Evolutionary conservation across 2,329 filamentous ascomycete genomes (phyloP).

Genomic region (Trichoderma aggressivum): DNA sequence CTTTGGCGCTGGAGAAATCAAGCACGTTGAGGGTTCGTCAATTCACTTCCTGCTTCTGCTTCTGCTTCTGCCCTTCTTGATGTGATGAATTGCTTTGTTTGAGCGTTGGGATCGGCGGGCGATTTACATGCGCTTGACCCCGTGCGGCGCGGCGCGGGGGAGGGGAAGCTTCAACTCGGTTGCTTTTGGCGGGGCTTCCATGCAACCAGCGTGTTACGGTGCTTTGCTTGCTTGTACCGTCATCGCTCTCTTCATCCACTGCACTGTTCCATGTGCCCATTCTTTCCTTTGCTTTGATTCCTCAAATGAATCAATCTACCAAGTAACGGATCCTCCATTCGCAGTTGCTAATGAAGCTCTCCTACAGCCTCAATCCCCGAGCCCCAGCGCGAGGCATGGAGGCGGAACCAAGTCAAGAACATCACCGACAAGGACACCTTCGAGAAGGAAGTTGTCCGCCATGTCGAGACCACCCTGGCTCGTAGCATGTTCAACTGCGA

Average conservation of each 20-base stretch:
- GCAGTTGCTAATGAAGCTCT: not conserved
- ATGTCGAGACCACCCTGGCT: constrained; percentile 94
- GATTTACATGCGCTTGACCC: not conserved
- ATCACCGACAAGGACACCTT: constrained; percentile 83
- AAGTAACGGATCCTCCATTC: not conserved
- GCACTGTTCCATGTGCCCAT: not conserved
- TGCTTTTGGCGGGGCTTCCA: constrained; percentile 16
- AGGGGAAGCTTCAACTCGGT: constrained; percentile 12
- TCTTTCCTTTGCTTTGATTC: not conserved
- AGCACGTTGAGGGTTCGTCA: constrained; percentile 76
- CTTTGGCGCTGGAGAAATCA: constrained; percentile 87
- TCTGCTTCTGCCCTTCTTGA: not conserved
- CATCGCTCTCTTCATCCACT: not conserved
- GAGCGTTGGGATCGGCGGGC: not conserved
- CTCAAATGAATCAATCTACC: not conserved
- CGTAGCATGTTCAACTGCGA: constrained; percentile 98
- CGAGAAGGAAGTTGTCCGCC: constrained; percentile 79
- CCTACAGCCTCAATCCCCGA: constrained; percentile 73
- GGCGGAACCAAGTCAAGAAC: constrained; percentile 57
- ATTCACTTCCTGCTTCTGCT: not conserved
- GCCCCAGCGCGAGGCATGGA: constrained; percentile 78
- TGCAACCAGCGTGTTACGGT: constrained; percentile 6
- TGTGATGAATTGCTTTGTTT: not conserved
- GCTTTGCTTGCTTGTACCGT: not conserved
- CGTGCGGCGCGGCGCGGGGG: not conserved